Evolutionary conservation across 768 basidiomycete genomes (phyloP).

Genomic region (Tricholoma terreum): DNA sequence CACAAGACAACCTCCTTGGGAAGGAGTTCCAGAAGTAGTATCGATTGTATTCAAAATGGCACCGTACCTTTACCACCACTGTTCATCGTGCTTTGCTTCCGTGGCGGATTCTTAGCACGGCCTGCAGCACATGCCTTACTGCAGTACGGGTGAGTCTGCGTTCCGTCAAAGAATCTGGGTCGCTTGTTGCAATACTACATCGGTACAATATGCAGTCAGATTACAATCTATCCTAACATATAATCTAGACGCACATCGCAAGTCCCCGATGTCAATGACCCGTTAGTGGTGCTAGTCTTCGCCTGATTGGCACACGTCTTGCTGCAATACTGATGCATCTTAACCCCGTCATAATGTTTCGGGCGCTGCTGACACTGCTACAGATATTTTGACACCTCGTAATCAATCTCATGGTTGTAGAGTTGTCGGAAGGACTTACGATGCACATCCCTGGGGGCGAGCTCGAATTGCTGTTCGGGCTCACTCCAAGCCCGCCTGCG

Average conservation of each 20-base stretch:
- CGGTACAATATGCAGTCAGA: background rate
- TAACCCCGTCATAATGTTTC: constrained; percentile 53
- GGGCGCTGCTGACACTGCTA: constrained; percentile 56
- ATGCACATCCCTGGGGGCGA: constrained; percentile 44
- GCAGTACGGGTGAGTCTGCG: constrained; percentile 58
- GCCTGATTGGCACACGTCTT: constrained; percentile 55
- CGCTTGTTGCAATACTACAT: constrained; percentile 55
- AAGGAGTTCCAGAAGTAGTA: constrained; percentile 1
- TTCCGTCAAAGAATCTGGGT: constrained; percentile 58
- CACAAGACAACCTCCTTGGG: constrained; percentile 45
- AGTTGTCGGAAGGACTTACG: constrained; percentile 31
- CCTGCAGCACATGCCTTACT: constrained; percentile 53
- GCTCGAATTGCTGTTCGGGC: constrained; percentile 26
- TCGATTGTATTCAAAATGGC: background rate
- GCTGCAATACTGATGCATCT: constrained; percentile 56
- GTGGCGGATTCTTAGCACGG: background rate
- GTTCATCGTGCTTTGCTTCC: constrained; percentile 1
- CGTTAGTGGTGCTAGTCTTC: constrained; percentile 23
- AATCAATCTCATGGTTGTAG: constrained; percentile 2
- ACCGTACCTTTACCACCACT: constrained; percentile 16
- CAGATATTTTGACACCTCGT: background rate
- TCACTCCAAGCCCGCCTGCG: constrained; percentile 20
- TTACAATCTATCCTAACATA: constrained; percentile 1
- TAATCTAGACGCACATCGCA: constrained; percentile 44
- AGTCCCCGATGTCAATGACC: constrained; percentile 33